A percentile compares a stretch with the other conserved stretches of the same genome.
phyloP scores from a whole-genome alignment of 163 green algal species.

The Chlamydomonas reinhardtii region DNA sequence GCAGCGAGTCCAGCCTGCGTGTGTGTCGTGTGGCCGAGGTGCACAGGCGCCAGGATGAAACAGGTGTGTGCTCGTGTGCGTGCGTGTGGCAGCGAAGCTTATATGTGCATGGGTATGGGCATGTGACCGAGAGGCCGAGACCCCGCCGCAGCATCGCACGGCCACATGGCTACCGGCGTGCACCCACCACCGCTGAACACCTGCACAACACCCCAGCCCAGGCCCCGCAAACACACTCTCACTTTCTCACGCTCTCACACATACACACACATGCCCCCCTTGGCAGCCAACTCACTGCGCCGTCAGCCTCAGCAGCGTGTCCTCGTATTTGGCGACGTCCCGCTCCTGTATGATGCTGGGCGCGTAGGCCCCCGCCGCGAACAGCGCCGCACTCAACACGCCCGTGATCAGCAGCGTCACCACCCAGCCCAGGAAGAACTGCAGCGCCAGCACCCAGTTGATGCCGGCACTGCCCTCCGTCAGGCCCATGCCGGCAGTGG shows the following conservation, averaged over 20 bases:
- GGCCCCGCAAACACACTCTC: too few relatives aligned
- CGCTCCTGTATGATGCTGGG: not conserved
- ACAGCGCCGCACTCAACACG: conserved; percentile 18
- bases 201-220: too few relatives aligned
- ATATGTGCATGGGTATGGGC: too few relatives aligned
- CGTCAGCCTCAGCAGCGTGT: not conserved
- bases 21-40: too few relatives aligned
- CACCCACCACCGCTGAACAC: too few relatives aligned
- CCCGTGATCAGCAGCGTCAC: conserved; percentile 38
- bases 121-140: too few relatives aligned
- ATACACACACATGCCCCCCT: not conserved
- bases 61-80: too few relatives aligned
- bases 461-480: conserved; percentile 62
- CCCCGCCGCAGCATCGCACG: too few relatives aligned
- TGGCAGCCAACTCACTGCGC: not conserved
- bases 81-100: too few relatives aligned
- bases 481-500: conserved; percentile 58
- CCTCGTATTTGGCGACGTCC: not conserved
- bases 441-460: conserved; percentile 58
- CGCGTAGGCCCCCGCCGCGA: conserved; percentile 24
- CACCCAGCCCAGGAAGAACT: conserved; percentile 47
- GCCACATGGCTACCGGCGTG: too few relatives aligned
- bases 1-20: conserved; percentile 16
- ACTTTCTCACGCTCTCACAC: not conserved
- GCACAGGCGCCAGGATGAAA: too few relatives aligned